Base-by-base conservation (phyloP, 352 stramenopile genomes). In the Globisporangium megalacanthum region DNA sequence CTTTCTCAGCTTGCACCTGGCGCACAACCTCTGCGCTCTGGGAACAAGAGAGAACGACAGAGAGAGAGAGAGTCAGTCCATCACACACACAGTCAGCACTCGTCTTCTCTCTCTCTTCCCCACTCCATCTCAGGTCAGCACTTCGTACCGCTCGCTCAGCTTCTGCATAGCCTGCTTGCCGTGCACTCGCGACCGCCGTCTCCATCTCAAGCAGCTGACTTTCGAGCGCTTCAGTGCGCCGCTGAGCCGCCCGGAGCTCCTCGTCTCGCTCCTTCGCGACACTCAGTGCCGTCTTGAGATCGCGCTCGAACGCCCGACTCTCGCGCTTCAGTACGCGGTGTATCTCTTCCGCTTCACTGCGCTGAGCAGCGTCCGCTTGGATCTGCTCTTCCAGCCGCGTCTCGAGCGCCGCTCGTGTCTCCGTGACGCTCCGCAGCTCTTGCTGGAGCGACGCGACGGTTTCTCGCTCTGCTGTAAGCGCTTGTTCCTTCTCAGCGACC, bases 1-100 rank as follows among this genome's bases (percentile, higher is more conserved):
- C 29, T 46, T 90, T 93, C 47, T 94, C 83, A 7, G 74, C 75
- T 36, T 79, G 68, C 8, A 69, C 48, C 25, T 82, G 70, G 1
- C 66, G 66, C 36, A 90, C 61, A 0, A 69, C 59, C n/a, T 83
- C 76, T 10, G 66, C 68, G 22, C 65, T 77, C 79, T 89, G 58
- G 25, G 25, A 29, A 29, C 25, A 3, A 59, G 20, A 50, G 35
- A 49, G 14, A 45, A 5, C 36, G 33, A 25, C 37, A 13, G 36
- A 8, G 14, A 35, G 36, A 4, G 48, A 49, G 10, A 6, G n/a
- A n/a, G n/a, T n/a, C n/a, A n/a, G 31, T 31, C n/a, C 6, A 45
- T 45, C 11, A 13, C 3, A 29, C 14, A 42, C 57, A 52, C 10
- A 50, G 8, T n/a, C 50, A n/a, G 11, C 25, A n/a, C 19, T 14